phyloP scores from a whole-genome alignment of 345 rosid species.

The Aethionema arabicum region DNA sequence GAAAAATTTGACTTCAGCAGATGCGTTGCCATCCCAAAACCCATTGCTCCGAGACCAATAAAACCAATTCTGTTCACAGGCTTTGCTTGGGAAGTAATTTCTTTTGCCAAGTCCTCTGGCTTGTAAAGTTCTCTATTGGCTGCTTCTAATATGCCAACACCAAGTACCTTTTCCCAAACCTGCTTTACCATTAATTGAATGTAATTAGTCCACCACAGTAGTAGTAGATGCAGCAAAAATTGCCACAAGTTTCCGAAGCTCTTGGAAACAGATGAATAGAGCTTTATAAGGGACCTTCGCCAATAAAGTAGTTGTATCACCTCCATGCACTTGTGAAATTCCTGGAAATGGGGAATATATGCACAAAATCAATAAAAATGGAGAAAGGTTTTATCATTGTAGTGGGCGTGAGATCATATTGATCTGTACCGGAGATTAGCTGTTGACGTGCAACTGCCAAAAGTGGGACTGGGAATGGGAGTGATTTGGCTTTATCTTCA shows the following conservation, averaged over 20 bases:
- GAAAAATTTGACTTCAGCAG: conserved; percentile 62
- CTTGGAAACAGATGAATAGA: conserved; percentile 23
- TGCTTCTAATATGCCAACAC: conserved; percentile 60
- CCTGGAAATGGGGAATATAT: conserved; percentile 44
- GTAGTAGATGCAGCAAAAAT: conserved; percentile 7
- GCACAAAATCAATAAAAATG: conserved; percentile 2
- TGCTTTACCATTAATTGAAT: conserved; percentile 32
- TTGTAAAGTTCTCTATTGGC: conserved; percentile 62
- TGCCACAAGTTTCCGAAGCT: conserved; percentile 17
- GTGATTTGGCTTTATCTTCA: conserved; percentile 67
- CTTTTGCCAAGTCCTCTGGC: conserved; percentile 69
- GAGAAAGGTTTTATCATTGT: conserved; percentile 10
- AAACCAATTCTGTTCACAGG: conserved; percentile 69
- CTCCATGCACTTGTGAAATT: conserved; percentile 48
- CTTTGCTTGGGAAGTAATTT: conserved; percentile 52
- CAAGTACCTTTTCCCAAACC: conserved; percentile 69
- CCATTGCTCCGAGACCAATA: conserved; percentile 99
- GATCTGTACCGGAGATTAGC: conserved; percentile 61
- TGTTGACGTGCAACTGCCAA: conserved; percentile 79
- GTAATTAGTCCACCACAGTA: conserved; percentile 8
- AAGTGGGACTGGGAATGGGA: conserved; percentile 79
- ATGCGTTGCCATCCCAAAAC: conserved; percentile 94
- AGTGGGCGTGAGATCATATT: conserved; percentile 1
- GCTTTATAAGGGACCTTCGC: conserved; percentile 51
- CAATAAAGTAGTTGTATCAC: conserved; percentile 45